phyloP scores from a whole-genome alignment of 2,329 filamentous ascomycete species.

The Pseudopyricularia javanii region DNA sequence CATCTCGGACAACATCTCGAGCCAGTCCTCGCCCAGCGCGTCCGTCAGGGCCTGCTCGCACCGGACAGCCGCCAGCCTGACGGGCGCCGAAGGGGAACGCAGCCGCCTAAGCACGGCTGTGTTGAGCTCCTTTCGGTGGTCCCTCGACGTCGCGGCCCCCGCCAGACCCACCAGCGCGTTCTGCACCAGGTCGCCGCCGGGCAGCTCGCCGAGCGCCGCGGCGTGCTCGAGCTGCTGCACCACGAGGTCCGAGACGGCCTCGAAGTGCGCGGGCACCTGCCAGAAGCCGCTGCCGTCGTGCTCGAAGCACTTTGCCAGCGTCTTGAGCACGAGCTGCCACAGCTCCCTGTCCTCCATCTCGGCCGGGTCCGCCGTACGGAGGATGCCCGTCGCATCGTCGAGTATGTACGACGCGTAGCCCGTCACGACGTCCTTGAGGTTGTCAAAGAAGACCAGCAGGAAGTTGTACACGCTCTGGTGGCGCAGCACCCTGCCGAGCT shows the following conservation, averaged over 20 bases:
- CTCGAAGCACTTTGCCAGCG: slow-evolving; percentile 65
- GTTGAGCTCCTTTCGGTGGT: slow-evolving; percentile 89
- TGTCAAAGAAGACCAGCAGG: slow-evolving; percentile 66
- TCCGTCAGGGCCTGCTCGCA: slow-evolving; percentile 72
- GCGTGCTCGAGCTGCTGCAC: slow-evolving; percentile 51
- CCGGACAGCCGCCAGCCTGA: slow-evolving; percentile 71
- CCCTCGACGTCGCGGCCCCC: slow-evolving; percentile 66
- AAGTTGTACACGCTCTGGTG: slow-evolving; percentile 74
- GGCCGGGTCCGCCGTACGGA: slow-evolving; percentile 28
- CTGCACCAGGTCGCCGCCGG: slow-evolving; percentile 36
- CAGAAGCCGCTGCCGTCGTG: slow-evolving; percentile 94
- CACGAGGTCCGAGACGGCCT: slow-evolving; percentile 56
- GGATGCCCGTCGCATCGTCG: slow-evolving; percentile 57
- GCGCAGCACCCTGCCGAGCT: slow-evolving; percentile 43
- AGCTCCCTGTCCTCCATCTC: slow-evolving; percentile 39
- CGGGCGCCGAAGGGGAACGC: slow-evolving; percentile 56
- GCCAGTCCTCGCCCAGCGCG: slow-evolving; percentile 82
- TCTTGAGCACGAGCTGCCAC: slow-evolving; percentile 57
- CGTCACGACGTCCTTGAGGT: slow-evolving; percentile 87
- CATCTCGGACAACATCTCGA: slow-evolving; percentile 86
- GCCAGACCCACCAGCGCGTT: slow-evolving; percentile 64
- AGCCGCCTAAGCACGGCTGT: slow-evolving; percentile 64
- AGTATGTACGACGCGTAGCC: slow-evolving; percentile 79
- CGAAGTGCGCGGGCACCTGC: slow-evolving; percentile 83
- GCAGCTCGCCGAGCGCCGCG: slow-evolving; percentile 23